Conservation (phyloP, 257 asterid genomes). For the Phtheirospermum japonicum region DNA sequence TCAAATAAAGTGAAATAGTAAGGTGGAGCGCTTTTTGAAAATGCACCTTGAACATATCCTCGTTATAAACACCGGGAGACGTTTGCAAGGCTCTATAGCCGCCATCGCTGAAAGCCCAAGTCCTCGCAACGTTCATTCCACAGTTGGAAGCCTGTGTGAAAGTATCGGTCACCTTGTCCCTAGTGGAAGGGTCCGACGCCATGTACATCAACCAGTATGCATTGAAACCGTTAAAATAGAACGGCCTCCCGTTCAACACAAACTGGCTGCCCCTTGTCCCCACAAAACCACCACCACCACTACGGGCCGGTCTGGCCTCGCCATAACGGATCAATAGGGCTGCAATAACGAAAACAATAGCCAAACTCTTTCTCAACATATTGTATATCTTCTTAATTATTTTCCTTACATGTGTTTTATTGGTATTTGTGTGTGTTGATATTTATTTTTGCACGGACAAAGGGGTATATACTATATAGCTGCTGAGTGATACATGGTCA, state of each 20-base stretch:
- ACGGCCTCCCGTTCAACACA: constrained; percentile 1
- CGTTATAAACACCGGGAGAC: not conserved
- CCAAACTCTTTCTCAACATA: constrained; percentile 1
- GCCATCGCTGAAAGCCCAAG: constrained; percentile 24
- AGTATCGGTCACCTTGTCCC: not conserved
- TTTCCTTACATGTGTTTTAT: too few relatives aligned
- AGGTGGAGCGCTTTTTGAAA: too few relatives aligned
- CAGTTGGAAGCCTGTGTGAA: not conserved
- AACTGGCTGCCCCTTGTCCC: constrained; percentile 7
- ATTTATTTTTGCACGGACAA: too few relatives aligned
- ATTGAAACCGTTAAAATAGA: not conserved
- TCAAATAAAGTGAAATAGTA: too few relatives aligned
- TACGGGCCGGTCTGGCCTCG: not conserved
- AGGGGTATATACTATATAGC: too few relatives aligned
- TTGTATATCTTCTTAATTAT: too few relatives aligned
- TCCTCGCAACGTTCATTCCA: constrained; percentile 13
- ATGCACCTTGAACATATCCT: constrained; percentile 17
- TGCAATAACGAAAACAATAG: not conserved
- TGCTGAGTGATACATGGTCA: too few relatives aligned
- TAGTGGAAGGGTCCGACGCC: not conserved
- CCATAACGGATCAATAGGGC: constrained; percentile 6
- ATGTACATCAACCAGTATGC: constrained; percentile 4
- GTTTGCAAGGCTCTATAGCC: constrained; percentile 9
- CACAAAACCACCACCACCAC: constrained; percentile 7
- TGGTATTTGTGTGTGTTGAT: too few relatives aligned